phyloP scores from a whole-genome alignment of 2,329 filamentous ascomycete genomes.

The Fusarium clavum region DNA sequence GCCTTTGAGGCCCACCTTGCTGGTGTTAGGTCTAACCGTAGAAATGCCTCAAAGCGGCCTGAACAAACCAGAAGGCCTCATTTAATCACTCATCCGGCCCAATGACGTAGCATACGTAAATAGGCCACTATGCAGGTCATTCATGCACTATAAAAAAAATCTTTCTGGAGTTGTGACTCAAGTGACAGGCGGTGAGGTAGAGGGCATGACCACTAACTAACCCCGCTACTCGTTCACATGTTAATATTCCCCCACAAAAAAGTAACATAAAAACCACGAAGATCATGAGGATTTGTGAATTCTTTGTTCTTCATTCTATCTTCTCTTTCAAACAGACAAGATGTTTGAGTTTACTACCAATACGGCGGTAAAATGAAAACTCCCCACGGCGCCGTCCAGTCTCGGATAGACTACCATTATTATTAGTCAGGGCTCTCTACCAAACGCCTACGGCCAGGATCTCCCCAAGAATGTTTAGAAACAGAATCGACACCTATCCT shows the following conservation, averaged over 20 bases:
- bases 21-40: not conserved
- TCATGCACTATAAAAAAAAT: not conserved
- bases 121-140: not conserved
- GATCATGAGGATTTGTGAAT: not conserved
- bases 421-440: not conserved
- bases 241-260: constrained; percentile 1
- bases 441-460: not conserved
- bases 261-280: not conserved
- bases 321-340: not conserved
- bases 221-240: not conserved
- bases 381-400: too few species aligned
- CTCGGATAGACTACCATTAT: too few species aligned
- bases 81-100: not conserved
- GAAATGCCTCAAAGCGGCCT: not conserved
- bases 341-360: not conserved
- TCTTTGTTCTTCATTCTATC: not conserved
- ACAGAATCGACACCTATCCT: not conserved
- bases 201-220: not conserved
- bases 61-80: not conserved
- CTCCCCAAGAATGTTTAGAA: too few species aligned
- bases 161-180: not conserved
- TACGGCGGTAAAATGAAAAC: not conserved
- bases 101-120: not conserved
- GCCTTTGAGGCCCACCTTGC: not conserved
- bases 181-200: not conserved